A percentile compares a stretch with the other conserved stretches of the same genome.
phyloP scores from a whole-genome alignment of 2,329 filamentous ascomycete genomes.

The Verticillium klebahnii region DNA sequence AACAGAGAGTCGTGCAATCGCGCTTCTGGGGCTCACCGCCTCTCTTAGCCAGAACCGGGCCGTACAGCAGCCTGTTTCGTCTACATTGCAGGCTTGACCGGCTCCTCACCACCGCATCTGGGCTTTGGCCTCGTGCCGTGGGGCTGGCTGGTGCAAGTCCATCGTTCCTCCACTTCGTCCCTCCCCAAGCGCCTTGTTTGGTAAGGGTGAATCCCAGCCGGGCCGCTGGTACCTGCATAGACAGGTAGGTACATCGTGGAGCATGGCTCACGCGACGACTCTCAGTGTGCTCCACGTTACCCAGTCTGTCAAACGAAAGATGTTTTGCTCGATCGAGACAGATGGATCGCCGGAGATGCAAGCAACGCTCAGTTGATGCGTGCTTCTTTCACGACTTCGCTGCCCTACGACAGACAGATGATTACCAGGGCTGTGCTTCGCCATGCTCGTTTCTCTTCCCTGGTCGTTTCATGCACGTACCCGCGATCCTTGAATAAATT shows the following conservation, averaged over 20 bases:
- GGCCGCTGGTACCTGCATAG: not conserved
- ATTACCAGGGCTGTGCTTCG: not conserved
- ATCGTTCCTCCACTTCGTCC: not conserved
- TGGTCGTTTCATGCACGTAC: not conserved
- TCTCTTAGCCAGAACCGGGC: not conserved
- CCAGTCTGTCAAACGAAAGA: not conserved
- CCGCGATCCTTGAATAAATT: not conserved
- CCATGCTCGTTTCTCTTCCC: not conserved
- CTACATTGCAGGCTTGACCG: not conserved
- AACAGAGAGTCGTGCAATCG: not conserved
- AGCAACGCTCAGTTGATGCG: no score
- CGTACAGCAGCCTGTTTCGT: not conserved
- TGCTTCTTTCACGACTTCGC: no score
- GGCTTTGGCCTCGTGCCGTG: not conserved
- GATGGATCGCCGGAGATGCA: no score
- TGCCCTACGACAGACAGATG: no score
- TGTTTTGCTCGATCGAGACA: no score
- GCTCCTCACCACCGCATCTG: not conserved
- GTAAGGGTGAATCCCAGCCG: not conserved
- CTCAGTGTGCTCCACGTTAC: not conserved
- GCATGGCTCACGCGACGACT: not conserved
- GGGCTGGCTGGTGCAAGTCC: not conserved
- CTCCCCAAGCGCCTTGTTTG: not conserved
- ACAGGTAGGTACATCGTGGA: not conserved
- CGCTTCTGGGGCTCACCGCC: not conserved